Conservation (phyloP, 148 eudicot species). For the Arbutus unedo region DNA sequence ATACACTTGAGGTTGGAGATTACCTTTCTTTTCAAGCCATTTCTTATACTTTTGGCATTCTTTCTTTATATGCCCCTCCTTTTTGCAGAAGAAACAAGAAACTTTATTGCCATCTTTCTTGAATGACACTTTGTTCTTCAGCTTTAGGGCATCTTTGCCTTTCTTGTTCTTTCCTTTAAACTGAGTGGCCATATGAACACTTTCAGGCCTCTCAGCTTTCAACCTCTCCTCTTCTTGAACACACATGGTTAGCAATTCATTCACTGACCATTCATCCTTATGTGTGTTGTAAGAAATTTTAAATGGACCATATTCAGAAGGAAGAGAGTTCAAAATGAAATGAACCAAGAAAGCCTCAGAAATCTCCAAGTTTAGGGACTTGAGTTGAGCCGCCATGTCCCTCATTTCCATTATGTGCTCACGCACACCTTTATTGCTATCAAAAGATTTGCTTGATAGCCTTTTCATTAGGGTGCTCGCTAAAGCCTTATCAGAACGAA, state of each 20-base stretch:
- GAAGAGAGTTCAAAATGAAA: background rate
- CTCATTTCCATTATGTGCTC: too few relatives aligned
- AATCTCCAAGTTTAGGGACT: too few relatives aligned
- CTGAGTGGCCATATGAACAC: background rate
- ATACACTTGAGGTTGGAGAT: background rate
- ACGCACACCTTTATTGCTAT: background rate
- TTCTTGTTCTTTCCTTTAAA: background rate
- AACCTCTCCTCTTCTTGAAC: background rate
- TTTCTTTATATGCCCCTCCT: slow-evolving; percentile 12
- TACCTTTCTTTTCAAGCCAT: slow-evolving; percentile 21
- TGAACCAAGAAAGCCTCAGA: too few relatives aligned
- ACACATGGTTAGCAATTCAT: background rate
- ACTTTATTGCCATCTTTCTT: background rate
- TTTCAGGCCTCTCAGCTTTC: background rate
- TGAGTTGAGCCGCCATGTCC: too few relatives aligned
- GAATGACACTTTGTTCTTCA: background rate
- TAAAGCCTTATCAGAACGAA: background rate
- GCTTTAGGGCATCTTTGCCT: background rate
- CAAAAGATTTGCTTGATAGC: too few relatives aligned
- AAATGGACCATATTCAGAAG: background rate
- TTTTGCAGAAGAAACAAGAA: slow-evolving; percentile 11
- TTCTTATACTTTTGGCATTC: slow-evolving; percentile 4
- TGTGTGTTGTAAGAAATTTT: background rate
- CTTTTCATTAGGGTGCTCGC: background rate
- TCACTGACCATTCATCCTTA: background rate